A percentile compares a stretch with the other conserved stretches of the same genome.
Evolutionary conservation across 1,139 yeast genomes (phyloP).

Genomic region (Starmera stellimalicola): DNA sequence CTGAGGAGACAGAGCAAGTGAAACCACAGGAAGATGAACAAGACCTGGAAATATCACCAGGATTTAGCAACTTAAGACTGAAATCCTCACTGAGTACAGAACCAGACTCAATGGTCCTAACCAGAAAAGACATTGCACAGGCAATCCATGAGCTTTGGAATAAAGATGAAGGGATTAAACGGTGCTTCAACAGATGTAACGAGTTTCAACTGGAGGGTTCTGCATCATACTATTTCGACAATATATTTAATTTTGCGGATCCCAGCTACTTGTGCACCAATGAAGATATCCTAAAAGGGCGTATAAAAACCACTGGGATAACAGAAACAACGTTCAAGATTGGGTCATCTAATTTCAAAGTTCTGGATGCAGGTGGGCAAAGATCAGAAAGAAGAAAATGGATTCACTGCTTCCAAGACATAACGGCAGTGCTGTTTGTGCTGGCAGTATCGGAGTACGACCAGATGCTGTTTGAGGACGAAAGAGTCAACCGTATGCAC

Average conservation of each 20-base stretch:
- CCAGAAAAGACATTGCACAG: conserved; percentile 45
- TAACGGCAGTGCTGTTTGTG: conserved; percentile 85
- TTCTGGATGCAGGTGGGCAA: conserved; percentile 97
- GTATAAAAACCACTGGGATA: conserved; percentile 94
- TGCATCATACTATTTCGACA: conserved; percentile 68
- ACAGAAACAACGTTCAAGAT: conserved; percentile 78
- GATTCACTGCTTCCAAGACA: conserved; percentile 93
- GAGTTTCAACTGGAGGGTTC: conserved; percentile 80
- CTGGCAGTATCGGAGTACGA: conserved; percentile 90
- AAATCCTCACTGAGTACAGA: conserved; percentile 1
- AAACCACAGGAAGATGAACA: conserved; percentile 2
- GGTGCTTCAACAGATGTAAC: conserved; percentile 54
- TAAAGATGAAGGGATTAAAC: conserved; percentile 54
- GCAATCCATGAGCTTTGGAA: conserved; percentile 65
- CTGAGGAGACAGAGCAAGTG: conserved; percentile 1
- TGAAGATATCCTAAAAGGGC: conserved; percentile 77
- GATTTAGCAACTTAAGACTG: neutral
- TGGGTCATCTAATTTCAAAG: conserved; percentile 56
- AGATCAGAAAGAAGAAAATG: conserved; percentile 89
- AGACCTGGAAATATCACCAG: neutral
- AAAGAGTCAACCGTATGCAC: conserved; percentile 79
- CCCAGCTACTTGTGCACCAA: conserved; percentile 64
- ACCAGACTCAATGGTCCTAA: conserved; percentile 4
- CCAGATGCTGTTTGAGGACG: conserved; percentile 86
- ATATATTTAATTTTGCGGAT: conserved; percentile 53